These are phyloP conservation scores for Pleodorina starrii DNA, from an alignment of 139 green algal genomes.

Conservation along the genomic window DNA sequence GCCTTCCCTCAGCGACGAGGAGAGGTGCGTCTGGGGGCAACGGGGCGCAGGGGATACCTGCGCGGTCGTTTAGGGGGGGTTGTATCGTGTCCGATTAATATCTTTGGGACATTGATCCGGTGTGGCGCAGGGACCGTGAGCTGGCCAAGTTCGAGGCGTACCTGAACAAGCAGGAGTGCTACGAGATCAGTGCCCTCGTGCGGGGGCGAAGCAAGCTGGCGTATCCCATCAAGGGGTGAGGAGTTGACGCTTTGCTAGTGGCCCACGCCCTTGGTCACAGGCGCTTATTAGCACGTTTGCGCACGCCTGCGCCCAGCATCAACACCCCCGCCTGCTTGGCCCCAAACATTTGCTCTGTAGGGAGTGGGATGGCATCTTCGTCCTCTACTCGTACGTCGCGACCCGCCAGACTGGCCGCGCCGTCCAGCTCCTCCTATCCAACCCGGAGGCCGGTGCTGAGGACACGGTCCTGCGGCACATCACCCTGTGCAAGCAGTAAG, in stretches of 20 bases:
- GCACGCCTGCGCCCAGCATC: no score
- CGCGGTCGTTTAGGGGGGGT: no score
- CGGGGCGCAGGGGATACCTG: no score
- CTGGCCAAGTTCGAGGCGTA: slow-evolving; percentile 94
- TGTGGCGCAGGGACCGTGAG: slow-evolving; percentile 78
- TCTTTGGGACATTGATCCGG: background rate
- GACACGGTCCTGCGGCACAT: slow-evolving; percentile 87
- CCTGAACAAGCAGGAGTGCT: slow-evolving; percentile 84
- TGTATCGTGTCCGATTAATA: no score
- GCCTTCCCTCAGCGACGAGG: slow-evolving; percentile 82
- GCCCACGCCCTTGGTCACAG: no score
- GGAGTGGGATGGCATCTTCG: slow-evolving; percentile 90
- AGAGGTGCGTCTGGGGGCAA: slow-evolving; percentile 78
- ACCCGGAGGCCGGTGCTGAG: slow-evolving; percentile 80
- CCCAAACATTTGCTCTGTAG: slow-evolving; percentile 54
- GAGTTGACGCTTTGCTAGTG: no score
- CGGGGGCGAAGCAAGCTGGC: slow-evolving; percentile 77
- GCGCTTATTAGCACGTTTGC: no score
- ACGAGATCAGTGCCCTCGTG: slow-evolving; percentile 81
- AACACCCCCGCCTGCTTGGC: background rate
- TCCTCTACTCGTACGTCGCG: slow-evolving; percentile 89
- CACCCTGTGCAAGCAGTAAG: slow-evolving; percentile 72
- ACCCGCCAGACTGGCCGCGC: slow-evolving; percentile 68
- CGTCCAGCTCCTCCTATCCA: slow-evolving; percentile 89
- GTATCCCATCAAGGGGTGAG: slow-evolving; percentile 90